A percentile compares a stretch with the other conserved stretches of the same genome.
Conservation (phyloP, 352 stramenopile genomes). For the Globisporangium mamillatum region DNA sequence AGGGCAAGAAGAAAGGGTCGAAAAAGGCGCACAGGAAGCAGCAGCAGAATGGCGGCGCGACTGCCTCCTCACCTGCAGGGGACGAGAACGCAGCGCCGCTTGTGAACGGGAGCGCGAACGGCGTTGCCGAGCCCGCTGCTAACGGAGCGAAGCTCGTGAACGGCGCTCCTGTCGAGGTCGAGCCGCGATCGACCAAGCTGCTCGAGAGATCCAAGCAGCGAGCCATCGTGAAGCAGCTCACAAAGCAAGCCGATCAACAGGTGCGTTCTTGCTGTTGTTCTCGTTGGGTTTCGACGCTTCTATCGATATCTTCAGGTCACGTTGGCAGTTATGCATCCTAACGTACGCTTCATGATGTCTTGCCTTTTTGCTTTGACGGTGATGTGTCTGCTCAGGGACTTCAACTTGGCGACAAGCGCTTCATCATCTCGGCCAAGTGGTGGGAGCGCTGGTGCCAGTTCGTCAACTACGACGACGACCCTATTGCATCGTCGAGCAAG, state of each 20-base stretch:
- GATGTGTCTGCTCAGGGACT: constrained; percentile 30
- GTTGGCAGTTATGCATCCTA: neutral
- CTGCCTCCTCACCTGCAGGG: constrained; percentile 5
- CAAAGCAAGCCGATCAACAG: constrained; percentile 60
- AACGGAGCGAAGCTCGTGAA: constrained; percentile 10
- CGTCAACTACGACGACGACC: constrained; percentile 53
- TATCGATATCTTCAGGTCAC: neutral
- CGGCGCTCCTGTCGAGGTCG: constrained; percentile 10
- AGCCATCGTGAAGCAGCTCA: constrained; percentile 50
- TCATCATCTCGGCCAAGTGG: constrained; percentile 77
- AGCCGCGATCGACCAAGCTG: constrained; percentile 23
- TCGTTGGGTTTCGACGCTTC: neutral
- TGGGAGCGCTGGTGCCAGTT: constrained; percentile 80
- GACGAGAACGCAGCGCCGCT: constrained; percentile 4
- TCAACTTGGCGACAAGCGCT: constrained; percentile 76
- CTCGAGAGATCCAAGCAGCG: constrained; percentile 45
- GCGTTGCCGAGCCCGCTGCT: neutral
- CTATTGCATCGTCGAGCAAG: neutral
- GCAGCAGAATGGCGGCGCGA: constrained; percentile 35
- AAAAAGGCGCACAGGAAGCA: constrained; percentile 57
- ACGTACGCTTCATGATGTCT: neutral
- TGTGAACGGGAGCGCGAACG: constrained; percentile 13
- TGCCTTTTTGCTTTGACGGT: neutral
- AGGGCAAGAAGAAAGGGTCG: constrained; percentile 43
- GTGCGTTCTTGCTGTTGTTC: constrained; percentile 1